Conservation (phyloP, 805 yeast genomes). For the Tetrapisispora phaffii region DNA sequence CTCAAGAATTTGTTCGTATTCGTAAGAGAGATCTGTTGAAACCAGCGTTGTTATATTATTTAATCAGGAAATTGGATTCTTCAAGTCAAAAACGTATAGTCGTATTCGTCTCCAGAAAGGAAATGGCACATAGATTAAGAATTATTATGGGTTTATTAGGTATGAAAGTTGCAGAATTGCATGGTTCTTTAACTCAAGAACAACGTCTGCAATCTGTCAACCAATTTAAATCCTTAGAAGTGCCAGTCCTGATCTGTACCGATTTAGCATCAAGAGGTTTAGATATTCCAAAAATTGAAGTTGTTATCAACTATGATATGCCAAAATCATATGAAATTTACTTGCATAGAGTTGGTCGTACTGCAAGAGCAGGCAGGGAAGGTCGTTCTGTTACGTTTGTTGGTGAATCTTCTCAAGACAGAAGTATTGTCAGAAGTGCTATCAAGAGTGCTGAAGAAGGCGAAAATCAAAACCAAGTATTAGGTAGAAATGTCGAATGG, state of each 20-base stretch:
- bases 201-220: conserved; percentile 82
- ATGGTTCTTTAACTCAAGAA: conserved; percentile 80
- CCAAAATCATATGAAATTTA: conserved; percentile 87
- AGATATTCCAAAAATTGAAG: conserved; percentile 95
- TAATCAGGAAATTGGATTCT: conserved; percentile 58
- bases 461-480: conserved; percentile 41
- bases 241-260: conserved; percentile 87
- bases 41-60: conserved; percentile 69
- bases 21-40: conserved; percentile 79
- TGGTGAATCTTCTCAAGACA: conserved; percentile 81
- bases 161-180: conserved; percentile 67
- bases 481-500: conserved; percentile 94
- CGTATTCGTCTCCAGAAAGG: conserved; percentile 87
- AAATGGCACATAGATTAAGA: conserved; percentile 78
- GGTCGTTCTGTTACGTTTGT: conserved; percentile 91
- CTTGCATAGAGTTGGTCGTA: conserved; percentile 96
- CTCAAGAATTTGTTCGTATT: conserved; percentile 90
- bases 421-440: conserved; percentile 85
- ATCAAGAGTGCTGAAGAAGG: conserved; percentile 53
- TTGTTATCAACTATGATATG: conserved; percentile 91
- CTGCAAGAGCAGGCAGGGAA: conserved; percentile 97
- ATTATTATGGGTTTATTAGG: conserved; percentile 67
- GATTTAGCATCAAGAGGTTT: conserved; percentile 98
- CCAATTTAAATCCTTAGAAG: conserved; percentile 70
- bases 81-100: conserved; percentile 62